These are phyloP conservation scores for Didymella arachidicola DNA, from an alignment of 2,329 filamentous ascomycete genomes.

Conservation along the genomic window DNA sequence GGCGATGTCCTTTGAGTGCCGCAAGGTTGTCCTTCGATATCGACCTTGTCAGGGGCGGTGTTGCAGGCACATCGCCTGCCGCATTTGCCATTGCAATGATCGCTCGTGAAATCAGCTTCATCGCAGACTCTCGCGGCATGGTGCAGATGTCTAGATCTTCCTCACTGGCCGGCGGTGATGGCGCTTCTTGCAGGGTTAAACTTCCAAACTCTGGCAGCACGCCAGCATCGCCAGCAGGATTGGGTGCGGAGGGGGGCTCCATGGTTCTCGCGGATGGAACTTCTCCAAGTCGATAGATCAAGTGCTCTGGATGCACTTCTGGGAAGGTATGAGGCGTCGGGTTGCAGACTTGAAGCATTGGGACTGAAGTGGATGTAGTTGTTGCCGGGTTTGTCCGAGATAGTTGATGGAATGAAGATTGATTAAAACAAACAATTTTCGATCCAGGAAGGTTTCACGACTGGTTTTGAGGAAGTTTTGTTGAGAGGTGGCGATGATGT, in stretches of 20 bases:
- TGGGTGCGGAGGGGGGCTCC: constrained; percentile 50
- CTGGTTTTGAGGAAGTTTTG: neutral
- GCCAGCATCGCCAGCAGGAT: constrained; percentile 52
- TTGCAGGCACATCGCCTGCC: constrained; percentile 81
- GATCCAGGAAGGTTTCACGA: constrained; percentile 5
- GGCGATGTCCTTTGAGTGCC: constrained; percentile 38
- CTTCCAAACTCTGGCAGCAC: constrained; percentile 49
- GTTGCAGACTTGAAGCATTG: constrained; percentile 48
- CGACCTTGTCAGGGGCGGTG: constrained; percentile 71
- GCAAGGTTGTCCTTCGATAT: constrained; percentile 56
- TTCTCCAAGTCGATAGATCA: constrained; percentile 33
- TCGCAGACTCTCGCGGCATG: constrained; percentile 74
- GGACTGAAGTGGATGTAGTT: constrained; percentile 23
- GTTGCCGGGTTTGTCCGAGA: constrained; percentile 38
- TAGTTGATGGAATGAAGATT: constrained; percentile 1
- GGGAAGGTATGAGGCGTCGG: constrained; percentile 38
- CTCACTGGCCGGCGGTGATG: constrained; percentile 50
- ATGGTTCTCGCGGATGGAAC: constrained; percentile 29
- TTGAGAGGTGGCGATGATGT: neutral
- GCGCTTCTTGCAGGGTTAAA: constrained; percentile 46
- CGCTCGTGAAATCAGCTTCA: constrained; percentile 76
- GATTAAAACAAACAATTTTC: neutral
- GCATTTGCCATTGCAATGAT: constrained; percentile 69
- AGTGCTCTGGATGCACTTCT: constrained; percentile 42
- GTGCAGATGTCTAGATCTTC: constrained; percentile 73